Evolutionary conservation across 371 early-diverging fungal genomes (phyloP).

Genomic region (Cokeromyces recurvatus): DNA sequence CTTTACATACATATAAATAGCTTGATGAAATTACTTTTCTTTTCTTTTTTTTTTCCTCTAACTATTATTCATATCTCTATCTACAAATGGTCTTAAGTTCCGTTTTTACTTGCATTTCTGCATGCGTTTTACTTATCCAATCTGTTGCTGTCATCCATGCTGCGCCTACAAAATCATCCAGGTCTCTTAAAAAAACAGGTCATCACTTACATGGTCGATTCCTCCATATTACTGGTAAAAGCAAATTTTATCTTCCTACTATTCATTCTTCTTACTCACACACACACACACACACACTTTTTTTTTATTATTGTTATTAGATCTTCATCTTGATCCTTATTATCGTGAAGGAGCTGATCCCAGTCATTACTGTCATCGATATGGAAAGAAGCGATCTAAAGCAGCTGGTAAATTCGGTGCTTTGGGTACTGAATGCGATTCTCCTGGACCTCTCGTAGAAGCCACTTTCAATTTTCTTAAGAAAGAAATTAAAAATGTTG

Average conservation of each 20-base stretch:
- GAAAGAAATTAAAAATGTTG: slow-evolving; percentile 22
- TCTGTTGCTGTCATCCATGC: background rate
- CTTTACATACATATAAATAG: background rate
- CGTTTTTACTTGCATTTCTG: slow-evolving; percentile 4
- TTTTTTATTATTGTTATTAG: no score
- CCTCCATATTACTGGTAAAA: no score
- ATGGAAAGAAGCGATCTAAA: slow-evolving; percentile 1
- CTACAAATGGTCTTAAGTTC: no score
- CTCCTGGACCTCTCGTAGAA: slow-evolving; percentile 27
- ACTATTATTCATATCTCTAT: slow-evolving; percentile 1
- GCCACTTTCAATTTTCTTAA: slow-evolving; percentile 38
- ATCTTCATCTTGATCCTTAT: slow-evolving; percentile 36
- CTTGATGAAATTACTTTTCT: background rate
- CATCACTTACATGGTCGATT: no score
- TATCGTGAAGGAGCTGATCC: slow-evolving; percentile 29
- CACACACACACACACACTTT: background rate
- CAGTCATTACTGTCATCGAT: slow-evolving; percentile 22
- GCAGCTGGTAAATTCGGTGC: slow-evolving; percentile 33
- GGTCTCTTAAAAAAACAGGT: slow-evolving; percentile 20
- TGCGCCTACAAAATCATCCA: background rate
- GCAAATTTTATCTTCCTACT: slow-evolving; percentile 45
- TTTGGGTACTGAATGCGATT: slow-evolving; percentile 33
- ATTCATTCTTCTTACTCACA: background rate
- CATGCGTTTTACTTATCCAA: slow-evolving; percentile 3
- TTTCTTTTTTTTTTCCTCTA: background rate